Evolutionary conservation across 163 green algal genomes (phyloP).

Genomic region (Trebouxiophyceae sp.): DNA sequence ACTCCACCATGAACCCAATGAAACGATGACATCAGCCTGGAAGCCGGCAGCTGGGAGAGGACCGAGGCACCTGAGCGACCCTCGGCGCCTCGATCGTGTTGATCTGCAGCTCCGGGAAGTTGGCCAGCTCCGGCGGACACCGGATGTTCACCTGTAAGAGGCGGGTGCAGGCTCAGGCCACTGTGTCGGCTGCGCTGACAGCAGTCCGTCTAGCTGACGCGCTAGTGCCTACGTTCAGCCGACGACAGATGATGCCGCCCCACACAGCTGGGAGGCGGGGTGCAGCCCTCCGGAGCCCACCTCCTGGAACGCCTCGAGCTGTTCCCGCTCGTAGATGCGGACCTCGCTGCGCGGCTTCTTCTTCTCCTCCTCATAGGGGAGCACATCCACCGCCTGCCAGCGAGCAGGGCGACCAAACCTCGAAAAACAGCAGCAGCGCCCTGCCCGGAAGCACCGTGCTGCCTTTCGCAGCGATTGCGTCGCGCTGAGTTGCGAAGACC

Average conservation of each 20-base stretch:
- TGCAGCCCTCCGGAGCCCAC: too few species aligned
- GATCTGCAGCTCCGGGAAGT: conserved; percentile 1
- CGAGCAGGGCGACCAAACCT: background rate
- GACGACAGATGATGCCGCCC: too few species aligned
- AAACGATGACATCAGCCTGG: background rate
- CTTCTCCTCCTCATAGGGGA: conserved; percentile 31
- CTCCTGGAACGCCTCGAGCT: conserved; percentile 72
- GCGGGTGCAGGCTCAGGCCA: background rate
- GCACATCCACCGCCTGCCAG: conserved; percentile 7
- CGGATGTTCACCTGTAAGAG: conserved; percentile 1
- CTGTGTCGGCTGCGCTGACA: too few species aligned
- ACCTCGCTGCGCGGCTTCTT: conserved; percentile 60
- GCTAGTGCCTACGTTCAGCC: too few species aligned
- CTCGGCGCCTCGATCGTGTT: background rate
- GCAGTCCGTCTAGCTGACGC: too few species aligned
- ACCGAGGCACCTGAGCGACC: background rate
- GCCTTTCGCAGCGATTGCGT: background rate
- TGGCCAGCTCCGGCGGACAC: conserved; percentile 1
- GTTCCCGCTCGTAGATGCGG: conserved; percentile 65
- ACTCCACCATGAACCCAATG: background rate
- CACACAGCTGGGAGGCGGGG: too few species aligned
- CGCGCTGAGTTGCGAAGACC: background rate
- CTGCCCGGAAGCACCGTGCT: background rate
- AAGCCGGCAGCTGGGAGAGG: background rate
- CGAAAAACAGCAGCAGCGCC: background rate